Percentiles rank a stretch among this genome's conserved stretches.
Evolutionary conservation across 345 rosid species (phyloP).

Genomic region (Citrus cavaleriei): DNA sequence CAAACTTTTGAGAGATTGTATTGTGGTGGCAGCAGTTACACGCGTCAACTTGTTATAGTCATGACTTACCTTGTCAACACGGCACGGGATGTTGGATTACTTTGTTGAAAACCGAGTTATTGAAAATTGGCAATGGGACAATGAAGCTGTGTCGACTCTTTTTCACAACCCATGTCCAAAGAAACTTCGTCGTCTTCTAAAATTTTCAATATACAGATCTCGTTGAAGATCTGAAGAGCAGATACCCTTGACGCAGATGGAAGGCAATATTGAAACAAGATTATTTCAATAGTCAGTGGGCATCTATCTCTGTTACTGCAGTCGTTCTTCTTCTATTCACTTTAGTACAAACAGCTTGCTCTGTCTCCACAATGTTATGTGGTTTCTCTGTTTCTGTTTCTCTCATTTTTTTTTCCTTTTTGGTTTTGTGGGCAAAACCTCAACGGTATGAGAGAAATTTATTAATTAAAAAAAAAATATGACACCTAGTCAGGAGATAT

Average conservation of each 20-base stretch:
- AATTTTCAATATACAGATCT: neutral
- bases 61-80: constrained; percentile 4
- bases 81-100: constrained; percentile 8
- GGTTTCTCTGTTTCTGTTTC: no score
- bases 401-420: no score
- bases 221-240: neutral
- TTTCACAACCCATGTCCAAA: neutral
- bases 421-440: no score
- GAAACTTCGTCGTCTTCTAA: rapidly evolving
- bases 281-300: constrained; percentile 19
- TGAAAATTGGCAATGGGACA: neutral
- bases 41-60: neutral
- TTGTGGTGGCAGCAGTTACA: neutral
- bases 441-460: no score
- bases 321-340: no score
- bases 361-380: no score
- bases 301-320: neutral
- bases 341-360: no score
- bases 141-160: neutral
- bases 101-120: neutral
- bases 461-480: no score
- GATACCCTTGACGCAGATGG: constrained; percentile 4
- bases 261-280: constrained; percentile 1
- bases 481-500: no score
- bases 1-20: neutral